These are phyloP conservation scores for Trametes punicea DNA, from an alignment of 768 basidiomycete species.

Conservation along the genomic window DNA sequence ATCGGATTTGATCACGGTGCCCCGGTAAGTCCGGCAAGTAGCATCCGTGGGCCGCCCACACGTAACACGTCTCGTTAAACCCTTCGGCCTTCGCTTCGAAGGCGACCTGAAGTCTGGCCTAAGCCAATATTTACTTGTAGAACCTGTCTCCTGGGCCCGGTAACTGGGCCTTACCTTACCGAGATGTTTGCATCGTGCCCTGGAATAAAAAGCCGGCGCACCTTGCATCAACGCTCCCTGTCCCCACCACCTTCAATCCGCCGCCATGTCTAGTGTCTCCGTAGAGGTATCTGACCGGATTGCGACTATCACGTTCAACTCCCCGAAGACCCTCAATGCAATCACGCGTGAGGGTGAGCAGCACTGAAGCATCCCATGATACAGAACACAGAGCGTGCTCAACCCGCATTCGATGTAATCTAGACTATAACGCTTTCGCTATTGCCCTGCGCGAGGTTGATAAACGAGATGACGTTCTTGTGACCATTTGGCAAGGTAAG, in stretches of 20 bases:
- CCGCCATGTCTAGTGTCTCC: slow-evolving; percentile 42
- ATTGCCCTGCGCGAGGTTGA: slow-evolving; percentile 56
- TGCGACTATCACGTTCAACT: slow-evolving; percentile 66
- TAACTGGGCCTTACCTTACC: neutral
- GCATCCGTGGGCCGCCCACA: neutral
- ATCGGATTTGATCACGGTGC: too few relatives aligned
- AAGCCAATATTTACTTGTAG: neutral
- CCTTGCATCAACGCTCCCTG: neutral
- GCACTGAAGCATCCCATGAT: neutral
- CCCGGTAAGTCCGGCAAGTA: too few relatives aligned
- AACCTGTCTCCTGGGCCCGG: neutral
- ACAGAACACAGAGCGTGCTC: too few relatives aligned
- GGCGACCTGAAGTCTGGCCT: neutral
- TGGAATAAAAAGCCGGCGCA: neutral
- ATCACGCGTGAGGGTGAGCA: slow-evolving; percentile 45
- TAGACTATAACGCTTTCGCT: slow-evolving; percentile 64
- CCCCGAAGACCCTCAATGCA: slow-evolving; percentile 58
- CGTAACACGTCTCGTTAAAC: neutral
- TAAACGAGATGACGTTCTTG: slow-evolving; percentile 54
- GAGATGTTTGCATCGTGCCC: neutral
- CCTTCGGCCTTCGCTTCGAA: neutral
- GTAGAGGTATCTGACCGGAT: slow-evolving; percentile 53
- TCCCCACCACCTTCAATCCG: neutral
- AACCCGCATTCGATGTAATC: too few relatives aligned
- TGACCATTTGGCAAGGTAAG: slow-evolving; percentile 66